Conservation (phyloP, 768 basidiomycete species). For the Phanerodontia chrysosporium region DNA sequence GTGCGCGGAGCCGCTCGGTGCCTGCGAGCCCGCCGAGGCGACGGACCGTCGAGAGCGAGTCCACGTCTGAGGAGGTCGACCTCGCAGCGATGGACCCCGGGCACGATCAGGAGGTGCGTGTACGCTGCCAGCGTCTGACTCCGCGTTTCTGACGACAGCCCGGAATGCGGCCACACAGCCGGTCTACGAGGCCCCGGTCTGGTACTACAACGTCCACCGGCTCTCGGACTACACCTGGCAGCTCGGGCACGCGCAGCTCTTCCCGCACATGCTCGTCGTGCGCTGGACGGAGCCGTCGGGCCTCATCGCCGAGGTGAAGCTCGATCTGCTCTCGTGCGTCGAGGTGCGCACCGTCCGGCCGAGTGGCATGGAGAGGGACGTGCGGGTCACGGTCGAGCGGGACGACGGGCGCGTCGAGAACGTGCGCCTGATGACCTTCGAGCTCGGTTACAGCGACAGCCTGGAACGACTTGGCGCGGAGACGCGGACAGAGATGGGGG, state of each 20-base stretch:
- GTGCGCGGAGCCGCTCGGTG: too few relatives aligned
- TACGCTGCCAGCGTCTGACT: too few relatives aligned
- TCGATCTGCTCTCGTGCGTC: conserved; percentile 11
- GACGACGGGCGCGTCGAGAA: conserved; percentile 1
- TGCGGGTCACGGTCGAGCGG: neutral
- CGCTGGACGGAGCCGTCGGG: conserved; percentile 3
- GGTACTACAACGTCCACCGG: conserved; percentile 12
- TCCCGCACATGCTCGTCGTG: conserved; percentile 1
- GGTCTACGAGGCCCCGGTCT: conserved; percentile 2
- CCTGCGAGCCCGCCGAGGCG: too few relatives aligned
- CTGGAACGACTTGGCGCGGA: too few relatives aligned
- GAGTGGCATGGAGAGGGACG: neutral
- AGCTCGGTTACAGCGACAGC: too few relatives aligned
- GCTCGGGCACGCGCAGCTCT: conserved; percentile 4
- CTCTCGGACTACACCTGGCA: conserved; percentile 7
- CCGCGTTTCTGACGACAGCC: too few relatives aligned
- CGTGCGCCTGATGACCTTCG: conserved; percentile 1
- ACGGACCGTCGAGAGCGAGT: neutral
- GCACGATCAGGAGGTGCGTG: neutral
- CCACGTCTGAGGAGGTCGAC: neutral
- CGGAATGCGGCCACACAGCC: neutral
- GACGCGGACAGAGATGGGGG: too few relatives aligned
- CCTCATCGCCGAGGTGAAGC: neutral
- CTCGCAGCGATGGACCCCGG: neutral
- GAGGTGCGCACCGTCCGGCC: conserved; percentile 7